Evolutionary conservation across 129 eudicot genomes (phyloP), one percentile per base, ranked within the genome.

Genomic region (Helichrysum umbraculigerum): DNA sequence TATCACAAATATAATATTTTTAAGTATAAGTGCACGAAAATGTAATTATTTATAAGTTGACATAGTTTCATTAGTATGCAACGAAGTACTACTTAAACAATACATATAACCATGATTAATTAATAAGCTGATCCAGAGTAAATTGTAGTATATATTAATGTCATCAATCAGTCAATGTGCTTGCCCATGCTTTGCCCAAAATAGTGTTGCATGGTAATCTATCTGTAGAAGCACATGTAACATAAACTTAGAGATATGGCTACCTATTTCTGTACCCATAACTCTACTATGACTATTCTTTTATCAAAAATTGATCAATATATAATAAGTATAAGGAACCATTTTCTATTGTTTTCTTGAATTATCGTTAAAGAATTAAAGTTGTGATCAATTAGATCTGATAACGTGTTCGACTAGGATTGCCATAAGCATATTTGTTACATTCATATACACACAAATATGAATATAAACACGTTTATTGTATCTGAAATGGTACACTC

Each of bases 101-200:
- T 25, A 1, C 0, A 25, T 25, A n/a, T 25, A 25, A 25, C 28
- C 28, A 25, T 25, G 1, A 25, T 25, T 25, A 25, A 25, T 25
- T 25, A 1, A 25, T 0, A 25, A 25, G 47, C 4, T 41, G 47
- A 41, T 41, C 4, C 16, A 50, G 17, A 56, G 62, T 58, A 60
- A 58, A 4, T 29, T 33, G 60, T 25, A 51, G 54, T 35, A 65
- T 30, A 0, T 3, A 37, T 72, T 52, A 79, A 79, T 72, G 68
- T 66, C n/a, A n/a, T n/a, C n/a, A n/a, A n/a, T n/a, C n/a, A n/a
- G n/a, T n/a, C 33, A 73, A 52, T 1, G 74, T 73, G 78, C 42
- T 64, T 79, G 83, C 79, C 83, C 83, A 80, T 80, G 59, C 70
- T 66, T 79, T 41, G 63, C 28, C 52, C 61, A 73, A 56, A 29